Evolutionary conservation across 768 basidiomycete genomes (phyloP).

Genomic region (Podaxis pistillaris): DNA sequence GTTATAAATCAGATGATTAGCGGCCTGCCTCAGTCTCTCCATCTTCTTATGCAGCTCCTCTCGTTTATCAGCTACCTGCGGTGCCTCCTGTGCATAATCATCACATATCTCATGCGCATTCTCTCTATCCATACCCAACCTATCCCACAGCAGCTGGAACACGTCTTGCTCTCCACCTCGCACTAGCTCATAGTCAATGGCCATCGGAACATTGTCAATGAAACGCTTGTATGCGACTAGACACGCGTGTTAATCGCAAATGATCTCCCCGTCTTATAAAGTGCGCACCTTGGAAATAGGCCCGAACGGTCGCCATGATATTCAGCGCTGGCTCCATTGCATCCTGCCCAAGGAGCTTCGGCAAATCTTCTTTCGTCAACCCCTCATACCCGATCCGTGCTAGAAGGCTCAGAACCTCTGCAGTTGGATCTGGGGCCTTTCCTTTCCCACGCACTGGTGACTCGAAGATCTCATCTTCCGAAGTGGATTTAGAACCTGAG

Average conservation of each 20-base stretch:
- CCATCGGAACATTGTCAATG: constrained; percentile 52
- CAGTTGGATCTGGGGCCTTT: no score
- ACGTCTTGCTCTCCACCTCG: constrained; percentile 48
- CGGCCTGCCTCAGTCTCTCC: constrained; percentile 36
- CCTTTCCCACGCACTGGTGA: no score
- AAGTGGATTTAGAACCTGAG: no score
- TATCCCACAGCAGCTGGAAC: constrained; percentile 41
- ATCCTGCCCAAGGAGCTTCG: constrained; percentile 50
- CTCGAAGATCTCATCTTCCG: no score
- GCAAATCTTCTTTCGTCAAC: constrained; percentile 40
- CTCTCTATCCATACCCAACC: constrained; percentile 50
- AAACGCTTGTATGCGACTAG: constrained; percentile 61
- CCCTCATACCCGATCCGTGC: constrained; percentile 31
- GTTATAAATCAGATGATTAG: neutral
- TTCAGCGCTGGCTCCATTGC: constrained; percentile 51
- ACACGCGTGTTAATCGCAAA: neutral
- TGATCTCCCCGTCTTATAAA: neutral
- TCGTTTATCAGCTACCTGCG: constrained; percentile 40
- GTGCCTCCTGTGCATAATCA: constrained; percentile 51
- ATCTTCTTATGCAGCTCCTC: constrained; percentile 49
- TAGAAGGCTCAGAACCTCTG: no score
- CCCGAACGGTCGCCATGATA: constrained; percentile 73
- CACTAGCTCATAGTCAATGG: constrained; percentile 55
- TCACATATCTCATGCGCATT: constrained; percentile 48
- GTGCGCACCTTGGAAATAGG: constrained; percentile 68